These are phyloP conservation scores for Halophytophthora batemanensis DNA, from an alignment of 352 stramenopile species.

Conservation along the genomic window DNA sequence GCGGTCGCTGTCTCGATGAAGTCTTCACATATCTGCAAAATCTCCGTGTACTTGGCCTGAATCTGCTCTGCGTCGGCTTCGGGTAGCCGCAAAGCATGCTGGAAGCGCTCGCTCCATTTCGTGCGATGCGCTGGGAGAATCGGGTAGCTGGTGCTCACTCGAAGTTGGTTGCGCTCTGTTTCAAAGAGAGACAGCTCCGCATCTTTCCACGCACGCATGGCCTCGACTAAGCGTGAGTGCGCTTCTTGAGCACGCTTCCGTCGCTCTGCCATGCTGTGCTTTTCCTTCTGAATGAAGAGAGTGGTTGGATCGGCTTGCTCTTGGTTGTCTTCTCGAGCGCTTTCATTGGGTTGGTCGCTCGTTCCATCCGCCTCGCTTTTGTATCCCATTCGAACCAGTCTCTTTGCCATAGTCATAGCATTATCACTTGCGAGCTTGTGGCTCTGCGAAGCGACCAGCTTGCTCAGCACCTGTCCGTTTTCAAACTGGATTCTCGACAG, in stretches of 20 bases:
- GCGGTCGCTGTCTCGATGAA: conserved; percentile 79
- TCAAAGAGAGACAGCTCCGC: conserved; percentile 59
- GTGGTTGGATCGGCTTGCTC: conserved; percentile 26
- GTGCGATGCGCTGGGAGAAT: conserved; percentile 47
- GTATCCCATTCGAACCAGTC: conserved; percentile 66
- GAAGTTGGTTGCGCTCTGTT: conserved; percentile 48
- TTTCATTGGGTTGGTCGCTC: conserved; percentile 6
- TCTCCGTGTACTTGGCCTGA: conserved; percentile 81
- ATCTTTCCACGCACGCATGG: conserved; percentile 73
- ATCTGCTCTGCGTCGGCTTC: conserved; percentile 42
- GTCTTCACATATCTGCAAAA: conserved; percentile 84
- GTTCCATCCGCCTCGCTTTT: conserved; percentile 18
- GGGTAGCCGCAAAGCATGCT: conserved; percentile 40
- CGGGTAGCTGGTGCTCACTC: conserved; percentile 37
- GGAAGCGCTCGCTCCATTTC: conserved; percentile 62
- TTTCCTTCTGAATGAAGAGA: conserved; percentile 54
- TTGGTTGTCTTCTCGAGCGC: conserved; percentile 10
- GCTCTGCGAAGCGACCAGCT: conserved; percentile 38
- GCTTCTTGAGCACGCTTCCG: conserved; percentile 54
- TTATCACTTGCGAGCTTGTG: conserved; percentile 44
- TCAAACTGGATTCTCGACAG: conserved; percentile 36
- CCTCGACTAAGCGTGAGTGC: conserved; percentile 52
- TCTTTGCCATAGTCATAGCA: conserved; percentile 35
- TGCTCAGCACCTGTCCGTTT: conserved; percentile 38
- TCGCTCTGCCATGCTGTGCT: conserved; percentile 40